Percentiles rank a stretch among this genome's conserved stretches.
phyloP scores from a whole-genome alignment of 306 rosid species.

The Vicia faba region DNA sequence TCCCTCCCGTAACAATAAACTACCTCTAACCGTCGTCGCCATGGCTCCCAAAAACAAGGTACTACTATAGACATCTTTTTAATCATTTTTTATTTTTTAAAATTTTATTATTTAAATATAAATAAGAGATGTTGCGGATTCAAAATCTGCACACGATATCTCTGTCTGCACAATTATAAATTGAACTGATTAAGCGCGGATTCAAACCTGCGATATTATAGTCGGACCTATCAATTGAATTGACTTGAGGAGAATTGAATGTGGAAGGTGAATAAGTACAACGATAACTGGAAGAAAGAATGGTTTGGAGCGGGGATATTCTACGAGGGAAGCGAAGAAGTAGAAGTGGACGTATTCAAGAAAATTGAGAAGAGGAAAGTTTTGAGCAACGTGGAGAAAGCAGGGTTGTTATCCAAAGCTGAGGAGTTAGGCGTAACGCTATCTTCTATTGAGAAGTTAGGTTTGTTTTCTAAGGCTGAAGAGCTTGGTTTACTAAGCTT shows the following conservation, averaged over 20 bases:
- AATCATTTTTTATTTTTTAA: neutral
- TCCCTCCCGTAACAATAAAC: conserved; percentile 21
- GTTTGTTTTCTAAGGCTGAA: conserved; percentile 87
- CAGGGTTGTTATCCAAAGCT: conserved; percentile 81
- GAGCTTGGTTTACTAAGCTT: conserved; percentile 83
- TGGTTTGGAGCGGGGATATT: conserved; percentile 96
- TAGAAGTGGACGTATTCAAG: conserved; percentile 94
- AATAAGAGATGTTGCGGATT: too few relatives aligned
- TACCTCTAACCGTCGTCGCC: conserved; percentile 54
- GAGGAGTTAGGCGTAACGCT: conserved; percentile 83
- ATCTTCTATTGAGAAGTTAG: conserved; percentile 84
- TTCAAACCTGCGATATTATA: too few relatives aligned
- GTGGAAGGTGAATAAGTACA: conserved; percentile 81
- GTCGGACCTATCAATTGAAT: too few relatives aligned
- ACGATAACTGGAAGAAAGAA: conserved; percentile 72
- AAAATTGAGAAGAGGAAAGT: conserved; percentile 79
- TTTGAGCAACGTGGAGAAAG: conserved; percentile 82
- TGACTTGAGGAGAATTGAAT: neutral
- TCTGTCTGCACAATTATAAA: too few relatives aligned
- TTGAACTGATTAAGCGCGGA: too few relatives aligned
- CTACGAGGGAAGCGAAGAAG: conserved; percentile 84
- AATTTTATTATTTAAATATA: too few relatives aligned
- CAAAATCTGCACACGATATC: too few relatives aligned
- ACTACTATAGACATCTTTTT: neutral
- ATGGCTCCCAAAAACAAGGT: conserved; percentile 85